These are phyloP conservation scores for Phytophthora tentaculata DNA, from an alignment of 352 stramenopile species.

Conservation along the genomic window DNA sequence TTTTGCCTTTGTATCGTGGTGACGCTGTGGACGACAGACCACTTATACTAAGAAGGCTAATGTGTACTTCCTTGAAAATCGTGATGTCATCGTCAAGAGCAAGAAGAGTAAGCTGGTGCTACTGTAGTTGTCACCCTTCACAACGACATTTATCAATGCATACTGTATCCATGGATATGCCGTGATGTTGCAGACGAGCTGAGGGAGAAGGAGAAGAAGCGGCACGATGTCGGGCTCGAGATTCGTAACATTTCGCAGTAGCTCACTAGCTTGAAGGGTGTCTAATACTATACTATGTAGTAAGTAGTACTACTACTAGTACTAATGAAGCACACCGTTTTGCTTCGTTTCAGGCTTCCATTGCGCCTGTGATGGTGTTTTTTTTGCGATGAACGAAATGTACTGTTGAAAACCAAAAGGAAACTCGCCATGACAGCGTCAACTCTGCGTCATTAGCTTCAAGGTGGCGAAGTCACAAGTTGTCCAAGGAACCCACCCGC, in stretches of 20 bases:
- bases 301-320: no score
- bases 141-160: no score
- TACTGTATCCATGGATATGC: no score
- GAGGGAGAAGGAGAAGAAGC: slow-evolving; percentile 64
- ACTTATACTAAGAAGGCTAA: slow-evolving; percentile 78
- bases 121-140: no score
- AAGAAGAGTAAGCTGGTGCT: slow-evolving; percentile 58
- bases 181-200: slow-evolving; percentile 55
- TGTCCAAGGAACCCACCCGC: no score
- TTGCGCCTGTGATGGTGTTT: background rate
- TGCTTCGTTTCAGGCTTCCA: background rate
- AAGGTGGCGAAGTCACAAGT: no score
- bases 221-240: slow-evolving; percentile 61
- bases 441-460: no score
- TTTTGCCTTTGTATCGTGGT: background rate
- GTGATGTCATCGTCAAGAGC: slow-evolving; percentile 68
- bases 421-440: no score
- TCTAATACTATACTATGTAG: no score
- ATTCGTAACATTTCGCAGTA: slow-evolving; percentile 36
- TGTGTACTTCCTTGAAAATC: slow-evolving; percentile 76
- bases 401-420: no score
- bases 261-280: background rate
- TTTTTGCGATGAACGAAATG: no score
- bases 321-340: slow-evolving; percentile 2
- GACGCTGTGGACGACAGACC: slow-evolving; percentile 34